Evolutionary conservation across 2,329 filamentous ascomycete species (phyloP), one percentile per base, ranked within the genome.

Genomic region (Diplodia sapinea): DNA sequence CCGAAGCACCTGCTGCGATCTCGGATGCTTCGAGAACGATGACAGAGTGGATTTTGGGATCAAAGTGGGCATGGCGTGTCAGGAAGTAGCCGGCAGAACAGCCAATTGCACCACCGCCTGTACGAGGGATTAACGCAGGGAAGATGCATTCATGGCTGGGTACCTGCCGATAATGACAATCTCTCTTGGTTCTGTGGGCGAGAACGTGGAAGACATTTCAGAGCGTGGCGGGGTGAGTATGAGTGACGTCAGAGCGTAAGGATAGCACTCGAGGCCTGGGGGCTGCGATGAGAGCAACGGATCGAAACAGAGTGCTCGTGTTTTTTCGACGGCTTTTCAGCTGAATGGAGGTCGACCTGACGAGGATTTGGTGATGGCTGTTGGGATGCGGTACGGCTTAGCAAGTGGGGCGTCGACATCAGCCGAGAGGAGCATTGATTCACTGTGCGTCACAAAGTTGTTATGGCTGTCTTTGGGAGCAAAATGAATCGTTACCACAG

Each of bases 101-200:
- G 38, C 68, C 68, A 23, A 67, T 64, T n/a, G 52, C 68, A 33
- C 64, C 64, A 15, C 64, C 68, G 17, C 68, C 64, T 66, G 29
- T n/a, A 5, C 4, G 11, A 11, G 2, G 15, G 1, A 36, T 40
- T 12, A 49, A 3, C 12, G 2, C 23, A 13, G 4, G 7, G 8
- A 11, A 4, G 23, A 8, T 7, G 9, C 11, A 49, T 43, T 47
- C 1, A 15, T 12, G n/a, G 20, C 6, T 9, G 12, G 38, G 9
- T 11, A 38, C 38, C 31, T 29, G 6, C 40, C 57, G 26, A 61
- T 49, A 5, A 49, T 50, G 8, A 49, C 57, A 8, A 50, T 50
- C 13, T 50, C 13, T 17, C 20, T 61, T 20, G 20, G 11, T 1
- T 47, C 23, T n/a, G 23, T 47, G 23, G 36, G 52, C 17, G 52